Evolutionary conservation across 352 stramenopile species (phyloP).

Genomic region (Plasmopara viticola): DNA sequence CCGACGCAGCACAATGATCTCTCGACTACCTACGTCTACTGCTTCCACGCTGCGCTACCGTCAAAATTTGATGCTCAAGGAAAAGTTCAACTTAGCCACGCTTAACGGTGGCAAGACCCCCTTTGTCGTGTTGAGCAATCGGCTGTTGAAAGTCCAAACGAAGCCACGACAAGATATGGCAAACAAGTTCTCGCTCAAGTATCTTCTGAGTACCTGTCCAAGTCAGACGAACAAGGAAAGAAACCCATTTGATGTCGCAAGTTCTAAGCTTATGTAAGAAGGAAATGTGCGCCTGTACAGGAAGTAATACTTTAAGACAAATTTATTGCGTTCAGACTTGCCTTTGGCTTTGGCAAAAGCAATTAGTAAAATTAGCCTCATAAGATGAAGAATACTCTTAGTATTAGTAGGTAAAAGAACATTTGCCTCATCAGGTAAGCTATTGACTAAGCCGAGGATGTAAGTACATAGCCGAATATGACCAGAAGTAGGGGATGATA

Average conservation of each 20-base stretch:
- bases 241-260: slow-evolving; percentile 59
- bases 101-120: slow-evolving; percentile 67
- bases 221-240: slow-evolving; percentile 23
- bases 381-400: no score
- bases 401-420: no score
- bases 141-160: slow-evolving; percentile 35
- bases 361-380: neutral
- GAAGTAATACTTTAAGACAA: neutral
- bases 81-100: slow-evolving; percentile 60
- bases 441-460: no score
- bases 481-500: no score
- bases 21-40: slow-evolving; percentile 10
- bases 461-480: no score
- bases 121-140: slow-evolving; percentile 56
- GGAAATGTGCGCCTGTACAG: neutral
- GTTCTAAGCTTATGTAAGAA: slow-evolving; percentile 60
- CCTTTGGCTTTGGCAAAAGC: neutral
- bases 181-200: slow-evolving; percentile 63
- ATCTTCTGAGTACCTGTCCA: slow-evolving; percentile 34
- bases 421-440: no score
- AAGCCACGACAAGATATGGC: slow-evolving; percentile 33
- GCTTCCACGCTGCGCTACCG: slow-evolving; percentile 13
- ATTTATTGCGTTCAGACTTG: neutral
- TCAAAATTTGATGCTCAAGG: slow-evolving; percentile 29
- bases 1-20: slow-evolving; percentile 9